Evolutionary conservation across 768 basidiomycete genomes (phyloP).

Genomic region (Panaeolus cyanescens): DNA sequence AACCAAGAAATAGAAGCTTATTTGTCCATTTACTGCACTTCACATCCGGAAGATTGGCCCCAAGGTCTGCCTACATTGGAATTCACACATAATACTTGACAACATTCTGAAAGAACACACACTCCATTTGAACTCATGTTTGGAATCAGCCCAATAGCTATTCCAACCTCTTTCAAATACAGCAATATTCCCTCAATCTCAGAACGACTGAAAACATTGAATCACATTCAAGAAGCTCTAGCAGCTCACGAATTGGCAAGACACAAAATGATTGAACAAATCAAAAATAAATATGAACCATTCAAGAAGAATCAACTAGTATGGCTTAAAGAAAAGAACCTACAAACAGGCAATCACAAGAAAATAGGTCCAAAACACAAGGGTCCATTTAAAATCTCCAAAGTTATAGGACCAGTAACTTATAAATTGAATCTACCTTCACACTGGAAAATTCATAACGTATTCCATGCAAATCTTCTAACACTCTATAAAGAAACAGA

Average conservation of each 20-base stretch:
- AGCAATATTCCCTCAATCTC: slow-evolving; percentile 11
- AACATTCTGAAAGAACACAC: slow-evolving; percentile 10
- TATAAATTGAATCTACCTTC: slow-evolving; percentile 15
- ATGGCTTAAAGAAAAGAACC: neutral
- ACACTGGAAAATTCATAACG: slow-evolving; percentile 19
- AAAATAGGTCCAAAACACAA: slow-evolving; percentile 9
- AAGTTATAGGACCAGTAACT: slow-evolving; percentile 11
- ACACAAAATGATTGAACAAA: slow-evolving; percentile 5
- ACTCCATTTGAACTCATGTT: slow-evolving; percentile 24
- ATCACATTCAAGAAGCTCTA: slow-evolving; percentile 11
- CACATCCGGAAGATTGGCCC: slow-evolving; percentile 14
- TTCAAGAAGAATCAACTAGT: slow-evolving; percentile 8
- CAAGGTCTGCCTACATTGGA: slow-evolving; percentile 6
- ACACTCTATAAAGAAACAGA: slow-evolving; percentile 9
- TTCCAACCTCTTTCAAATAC: slow-evolving; percentile 9
- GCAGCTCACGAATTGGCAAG: slow-evolving; percentile 10
- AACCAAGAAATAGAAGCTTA: too few relatives aligned
- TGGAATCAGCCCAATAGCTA: slow-evolving; percentile 5
- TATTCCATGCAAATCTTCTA: slow-evolving; percentile 18
- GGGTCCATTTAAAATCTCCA: slow-evolving; percentile 18
- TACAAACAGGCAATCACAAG: neutral
- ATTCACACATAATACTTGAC: slow-evolving; percentile 18
- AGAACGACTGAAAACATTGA: slow-evolving; percentile 8
- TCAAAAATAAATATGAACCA: neutral
- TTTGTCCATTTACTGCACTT: slow-evolving; percentile 15